Conservation (phyloP, 2,329 filamentous ascomycete species). For the Alternaria sp. region DNA sequence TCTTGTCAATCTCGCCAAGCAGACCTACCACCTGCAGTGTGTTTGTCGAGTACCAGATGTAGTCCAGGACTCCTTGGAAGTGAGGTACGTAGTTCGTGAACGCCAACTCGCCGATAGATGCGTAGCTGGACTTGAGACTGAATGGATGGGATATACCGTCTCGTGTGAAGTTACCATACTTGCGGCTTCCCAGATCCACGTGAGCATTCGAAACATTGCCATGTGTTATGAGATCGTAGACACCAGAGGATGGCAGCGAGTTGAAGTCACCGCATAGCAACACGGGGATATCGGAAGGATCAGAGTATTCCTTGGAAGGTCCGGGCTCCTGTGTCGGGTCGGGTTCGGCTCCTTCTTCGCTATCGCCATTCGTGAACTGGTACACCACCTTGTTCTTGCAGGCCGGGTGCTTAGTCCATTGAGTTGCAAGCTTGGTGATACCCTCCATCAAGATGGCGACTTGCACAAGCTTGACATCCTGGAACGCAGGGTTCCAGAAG, state of each 20-base stretch:
- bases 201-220: constrained; percentile 81
- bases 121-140: constrained; percentile 88
- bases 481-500: constrained; percentile 89
- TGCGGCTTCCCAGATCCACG: constrained; percentile 76
- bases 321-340: constrained; percentile 69
- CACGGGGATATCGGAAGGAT: constrained; percentile 85
- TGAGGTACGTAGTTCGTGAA: constrained; percentile 97
- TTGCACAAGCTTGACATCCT: constrained; percentile 96
- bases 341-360: constrained; percentile 55
- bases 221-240: constrained; percentile 86
- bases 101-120: constrained; percentile 79
- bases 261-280: constrained; percentile 97
- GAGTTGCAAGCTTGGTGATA: constrained; percentile 83
- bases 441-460: constrained; percentile 95
- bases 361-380: constrained; percentile 56
- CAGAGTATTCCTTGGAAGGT: constrained; percentile 85
- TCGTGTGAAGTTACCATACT: constrained; percentile 91
- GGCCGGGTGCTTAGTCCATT: constrained; percentile 79
- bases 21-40: constrained; percentile 82
- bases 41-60: constrained; percentile 97
- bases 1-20: constrained; percentile 83
- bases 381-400: constrained; percentile 76
- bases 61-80: constrained; percentile 93
- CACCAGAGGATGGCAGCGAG: constrained; percentile 82
- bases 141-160: constrained; percentile 95